These are phyloP conservation scores for Coemansia sp. DNA, from an alignment of 192 early-diverging fungal genomes.

Conservation along the genomic window DNA sequence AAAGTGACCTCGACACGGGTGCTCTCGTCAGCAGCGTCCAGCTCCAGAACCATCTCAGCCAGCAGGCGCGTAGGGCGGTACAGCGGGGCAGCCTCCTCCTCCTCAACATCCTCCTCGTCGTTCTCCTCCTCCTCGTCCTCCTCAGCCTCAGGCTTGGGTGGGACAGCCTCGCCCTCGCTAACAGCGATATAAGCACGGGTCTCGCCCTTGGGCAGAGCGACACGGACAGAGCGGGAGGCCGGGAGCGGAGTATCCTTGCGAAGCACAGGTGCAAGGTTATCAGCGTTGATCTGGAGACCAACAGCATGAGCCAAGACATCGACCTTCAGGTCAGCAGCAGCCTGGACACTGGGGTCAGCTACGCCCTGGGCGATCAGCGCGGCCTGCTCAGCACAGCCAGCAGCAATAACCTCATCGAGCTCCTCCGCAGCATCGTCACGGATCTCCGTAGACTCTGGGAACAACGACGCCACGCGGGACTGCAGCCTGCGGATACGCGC, in stretches of 20 bases:
- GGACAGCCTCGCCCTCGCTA: constrained; percentile 73
- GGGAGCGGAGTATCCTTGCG: constrained; percentile 85
- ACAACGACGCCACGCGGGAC: constrained; percentile 68
- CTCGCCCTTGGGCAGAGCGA: constrained; percentile 61
- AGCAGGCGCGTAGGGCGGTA: constrained; percentile 48
- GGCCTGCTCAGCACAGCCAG: constrained; percentile 89
- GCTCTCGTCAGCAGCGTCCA: constrained; percentile 29
- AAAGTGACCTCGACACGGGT: constrained; percentile 45
- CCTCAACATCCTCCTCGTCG: constrained; percentile 36
- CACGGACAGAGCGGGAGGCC: constrained; percentile 71
- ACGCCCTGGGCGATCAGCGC: constrained; percentile 62
- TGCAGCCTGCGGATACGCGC: constrained; percentile 86
- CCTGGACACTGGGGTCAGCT: constrained; percentile 10
- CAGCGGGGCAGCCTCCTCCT: constrained; percentile 16
- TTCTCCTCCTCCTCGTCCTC: constrained; percentile 59
- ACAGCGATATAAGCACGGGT: constrained; percentile 76
- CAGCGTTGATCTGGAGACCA: constrained; percentile 71
- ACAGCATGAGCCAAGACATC: constrained; percentile 63
- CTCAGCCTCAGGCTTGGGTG: constrained; percentile 52
- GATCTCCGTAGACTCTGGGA: constrained; percentile 67
- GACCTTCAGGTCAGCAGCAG: constrained; percentile 15
- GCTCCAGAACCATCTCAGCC: constrained; percentile 50
- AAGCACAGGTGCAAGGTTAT: constrained; percentile 76
- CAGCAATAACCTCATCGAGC: constrained; percentile 89
- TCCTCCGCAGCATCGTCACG: constrained; percentile 72